Evolutionary conservation across 371 early-diverging fungal species (phyloP), one percentile per base, ranked within the genome.

Genomic region (Syncephalastrum monosporum): DNA sequence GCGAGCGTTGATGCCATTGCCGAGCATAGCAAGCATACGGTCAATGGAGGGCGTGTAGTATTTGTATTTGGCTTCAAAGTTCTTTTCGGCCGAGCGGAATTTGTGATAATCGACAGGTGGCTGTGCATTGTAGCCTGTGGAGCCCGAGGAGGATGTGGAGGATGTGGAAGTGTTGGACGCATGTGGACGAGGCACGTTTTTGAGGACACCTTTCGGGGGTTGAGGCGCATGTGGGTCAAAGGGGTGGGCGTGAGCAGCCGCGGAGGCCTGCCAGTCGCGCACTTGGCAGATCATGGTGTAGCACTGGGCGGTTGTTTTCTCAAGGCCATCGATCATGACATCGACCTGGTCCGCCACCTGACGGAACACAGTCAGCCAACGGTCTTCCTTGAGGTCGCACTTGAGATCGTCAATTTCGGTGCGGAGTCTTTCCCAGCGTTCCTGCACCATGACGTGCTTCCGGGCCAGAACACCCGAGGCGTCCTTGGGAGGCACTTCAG

Each of bases 51-150:
- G 86, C 0, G 79, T 72, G 53, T 82, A 86, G 57, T 83, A 82
- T 61, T 84, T 82, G 65, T 77, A 75, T 56, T 83, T 84, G 23
- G 82, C 82, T 57, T 86, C 84, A 60, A 86, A 83, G n/a, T 71
- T 77, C 60, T 81, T 82, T 62, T 74, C 81, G 38, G 77, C 63
- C 0, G 75, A 72, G 48, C 74, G 69, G 50, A 81, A 77, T 42
- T 78, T 77, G 16, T 83, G 81, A 17, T 68, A 69, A 50, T 81
- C 82, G 8, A 86, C 68, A 13, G 81, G 72, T 12, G 74, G 68
- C 14, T 43, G 42, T 10, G 55, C 16, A 16, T 41, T 13, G 6
- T 38, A n/a, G 21, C 42, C 24, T 52, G 59, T 51, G 8, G 47
- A 53, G 17, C 23, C 45, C 7, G 53, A 49, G 3, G 67, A 67